Base-by-base conservation (phyloP, 768 basidiomycete genomes). In the Dacryopinax spathularia region DNA sequence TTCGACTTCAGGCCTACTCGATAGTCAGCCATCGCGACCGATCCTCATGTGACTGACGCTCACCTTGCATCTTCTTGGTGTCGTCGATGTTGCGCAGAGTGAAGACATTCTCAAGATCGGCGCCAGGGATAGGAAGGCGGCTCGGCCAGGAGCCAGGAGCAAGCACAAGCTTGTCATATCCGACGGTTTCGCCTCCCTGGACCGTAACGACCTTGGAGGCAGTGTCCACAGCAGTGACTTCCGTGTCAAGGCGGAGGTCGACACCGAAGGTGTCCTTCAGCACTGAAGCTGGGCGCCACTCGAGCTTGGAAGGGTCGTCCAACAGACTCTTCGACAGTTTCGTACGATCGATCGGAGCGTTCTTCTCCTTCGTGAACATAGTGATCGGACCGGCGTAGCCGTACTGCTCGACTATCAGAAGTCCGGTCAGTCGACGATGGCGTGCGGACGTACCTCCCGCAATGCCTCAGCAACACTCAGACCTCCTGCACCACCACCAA, bases 281-380 rank as follows among this genome's bases (percentile, higher is more conserved):
- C 70, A 88, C 88, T 25, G 86, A 83, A 16, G 85, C 78, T 1
- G 82, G 80, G 18, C 83, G 81, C 79, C 81, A 89, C 72, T 87
- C 83, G 34, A 94, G 74, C 74, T 91, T 91, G n/a, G 82, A 75
- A 1, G 85, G 74, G 68, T 93, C 89, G 18, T 86, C 85, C 39
- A 86, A 80, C 61, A 95, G 82, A 1, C 84, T 84, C 73, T 96
- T 95, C 74, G 89, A 91, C 62, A 95, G 78, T 75, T 89, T 94
- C 41, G 93, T 93, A 65, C 90, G 81, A 75, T 96, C 93, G 65
- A 94, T 88, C 1, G 93, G 92, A 10, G 85, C 78, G 72, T 92
- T 77, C 1, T 77, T 74, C 74, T 96, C 93, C 69, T 85, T 84
- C n/a, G 86, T 82, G 27, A 94, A 73, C 61, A 95, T 75, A 2